Conservation (phyloP, 2,329 filamentous ascomycete species). For the Acarospora socialis region DNA sequence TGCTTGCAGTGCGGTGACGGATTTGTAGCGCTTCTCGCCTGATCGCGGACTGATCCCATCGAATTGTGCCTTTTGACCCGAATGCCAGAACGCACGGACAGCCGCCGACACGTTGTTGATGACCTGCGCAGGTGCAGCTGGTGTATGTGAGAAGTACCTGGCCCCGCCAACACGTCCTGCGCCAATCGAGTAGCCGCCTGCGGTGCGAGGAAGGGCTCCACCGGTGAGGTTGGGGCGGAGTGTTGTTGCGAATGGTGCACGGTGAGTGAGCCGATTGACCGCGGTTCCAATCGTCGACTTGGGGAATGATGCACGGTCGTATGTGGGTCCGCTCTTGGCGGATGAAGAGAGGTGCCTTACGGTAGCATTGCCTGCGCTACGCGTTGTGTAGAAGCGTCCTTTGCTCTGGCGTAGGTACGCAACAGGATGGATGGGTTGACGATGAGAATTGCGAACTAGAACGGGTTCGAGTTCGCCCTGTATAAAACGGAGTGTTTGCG, state of each 20-base stretch:
- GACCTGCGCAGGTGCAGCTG: constrained; percentile 74
- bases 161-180: constrained; percentile 55
- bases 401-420: constrained; percentile 50
- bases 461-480: constrained; percentile 42
- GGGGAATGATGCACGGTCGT: constrained; percentile 39
- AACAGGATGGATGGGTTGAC: constrained; percentile 46
- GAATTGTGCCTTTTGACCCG: constrained; percentile 75
- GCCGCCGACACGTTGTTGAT: constrained; percentile 91
- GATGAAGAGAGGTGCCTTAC: constrained; percentile 40
- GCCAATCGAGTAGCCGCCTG: constrained; percentile 74
- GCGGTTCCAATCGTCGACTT: constrained; percentile 42
- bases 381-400: constrained; percentile 27
- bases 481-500: constrained; percentile 28
- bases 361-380: constrained; percentile 27
- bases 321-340: constrained; percentile 27
- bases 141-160: constrained; percentile 80
- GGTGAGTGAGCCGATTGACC: constrained; percentile 51
- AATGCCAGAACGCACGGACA: constrained; percentile 82
- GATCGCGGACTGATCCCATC: constrained; percentile 55
- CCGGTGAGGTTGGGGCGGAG: constrained; percentile 87
- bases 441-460: constrained; percentile 40
- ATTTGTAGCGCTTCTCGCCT: constrained; percentile 66
- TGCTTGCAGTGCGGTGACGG: constrained; percentile 61
- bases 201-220: constrained; percentile 67
- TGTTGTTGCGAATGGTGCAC: constrained; percentile 74